phyloP scores from a whole-genome alignment of 495 filamentous ascomycete species.

The Penicillium odoratum region DNA sequence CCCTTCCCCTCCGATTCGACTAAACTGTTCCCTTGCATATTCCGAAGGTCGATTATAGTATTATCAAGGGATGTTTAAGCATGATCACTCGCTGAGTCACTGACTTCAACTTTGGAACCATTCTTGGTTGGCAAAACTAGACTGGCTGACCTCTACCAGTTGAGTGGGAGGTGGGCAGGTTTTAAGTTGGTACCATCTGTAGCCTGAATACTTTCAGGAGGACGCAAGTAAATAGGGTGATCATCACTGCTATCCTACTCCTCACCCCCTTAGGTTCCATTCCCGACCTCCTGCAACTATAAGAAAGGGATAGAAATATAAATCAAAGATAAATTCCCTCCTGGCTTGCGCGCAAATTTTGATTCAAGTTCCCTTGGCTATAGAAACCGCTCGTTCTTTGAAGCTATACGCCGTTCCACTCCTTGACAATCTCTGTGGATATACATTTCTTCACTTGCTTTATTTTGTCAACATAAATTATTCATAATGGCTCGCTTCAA shows the following conservation, averaged over 20 bases:
- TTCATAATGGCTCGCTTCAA: conserved; percentile 41
- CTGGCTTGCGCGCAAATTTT: neutral
- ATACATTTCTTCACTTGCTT: conserved; percentile 14
- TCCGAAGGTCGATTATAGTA: neutral
- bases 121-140: neutral
- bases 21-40: neutral
- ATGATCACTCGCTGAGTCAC: neutral
- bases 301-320: conserved; percentile 7
- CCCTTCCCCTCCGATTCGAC: neutral
- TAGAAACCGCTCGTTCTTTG: conserved; percentile 11
- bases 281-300: neutral
- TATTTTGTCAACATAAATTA: conserved; percentile 14
- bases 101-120: neutral
- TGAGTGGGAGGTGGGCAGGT: neutral
- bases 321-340: conserved; percentile 1
- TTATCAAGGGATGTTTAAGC: neutral
- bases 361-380: neutral
- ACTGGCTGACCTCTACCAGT: neutral
- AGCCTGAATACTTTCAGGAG: neutral
- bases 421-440: conserved; percentile 14
- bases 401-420: conserved; percentile 12
- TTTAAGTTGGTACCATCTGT: neutral
- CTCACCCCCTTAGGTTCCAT: neutral
- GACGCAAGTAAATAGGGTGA: neutral
- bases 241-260: neutral